phyloP scores from a whole-genome alignment of 1,284 basidiomycete species.

The Fomitopsis pinicola region DNA sequence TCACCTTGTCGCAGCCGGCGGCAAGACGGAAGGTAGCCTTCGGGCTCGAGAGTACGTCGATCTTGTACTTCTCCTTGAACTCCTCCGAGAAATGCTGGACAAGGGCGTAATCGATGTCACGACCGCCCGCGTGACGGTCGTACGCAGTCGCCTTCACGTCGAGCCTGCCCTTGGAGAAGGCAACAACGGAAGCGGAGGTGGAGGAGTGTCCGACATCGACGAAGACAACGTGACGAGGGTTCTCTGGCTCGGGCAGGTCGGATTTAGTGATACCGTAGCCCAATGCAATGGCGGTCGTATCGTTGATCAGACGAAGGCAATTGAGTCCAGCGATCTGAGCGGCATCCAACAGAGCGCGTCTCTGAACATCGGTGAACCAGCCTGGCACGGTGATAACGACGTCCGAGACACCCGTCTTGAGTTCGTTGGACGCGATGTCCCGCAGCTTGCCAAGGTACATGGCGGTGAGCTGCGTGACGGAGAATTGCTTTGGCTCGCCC shows the following conservation, averaged over 20 bases:
- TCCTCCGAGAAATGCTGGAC: conserved; percentile 84
- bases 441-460: conserved; percentile 87
- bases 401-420: conserved; percentile 83
- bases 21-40: conserved; percentile 89
- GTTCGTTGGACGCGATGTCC: conserved; percentile 79
- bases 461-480: conserved; percentile 82
- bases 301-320: conserved; percentile 89
- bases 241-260: conserved; percentile 82
- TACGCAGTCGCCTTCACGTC: conserved; percentile 83
- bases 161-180: conserved; percentile 90
- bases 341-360: conserved; percentile 84
- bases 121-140: conserved; percentile 88
- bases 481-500: conserved; percentile 74
- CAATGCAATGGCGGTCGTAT: conserved; percentile 89
- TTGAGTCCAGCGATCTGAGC: conserved; percentile 86
- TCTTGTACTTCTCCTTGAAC: conserved; percentile 93
- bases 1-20: conserved; percentile 73
- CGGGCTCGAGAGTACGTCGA: conserved; percentile 85
- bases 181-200: conserved; percentile 81
- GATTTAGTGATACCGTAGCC: conserved; percentile 97
- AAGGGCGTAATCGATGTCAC: conserved; percentile 89
- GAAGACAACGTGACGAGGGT: conserved; percentile 83
- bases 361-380: conserved; percentile 91
- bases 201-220: conserved; percentile 91
- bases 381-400: conserved; percentile 92